phyloP scores from a whole-genome alignment of 345 rosid species.

The Populus nigra region DNA sequence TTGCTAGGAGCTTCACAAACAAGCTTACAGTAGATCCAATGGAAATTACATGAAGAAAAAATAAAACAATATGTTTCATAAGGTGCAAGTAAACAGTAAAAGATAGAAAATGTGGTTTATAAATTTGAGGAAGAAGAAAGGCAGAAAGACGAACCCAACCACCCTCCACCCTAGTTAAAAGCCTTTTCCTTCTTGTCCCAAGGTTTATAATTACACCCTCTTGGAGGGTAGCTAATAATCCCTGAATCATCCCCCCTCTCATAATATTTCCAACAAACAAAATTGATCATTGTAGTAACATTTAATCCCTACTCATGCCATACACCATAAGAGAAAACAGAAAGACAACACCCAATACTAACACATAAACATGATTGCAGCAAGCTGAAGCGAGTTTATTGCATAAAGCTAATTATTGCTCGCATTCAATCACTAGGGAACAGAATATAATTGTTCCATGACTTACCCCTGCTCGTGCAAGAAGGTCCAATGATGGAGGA shows the following conservation, averaged over 20 bases:
- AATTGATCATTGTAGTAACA: neutral
- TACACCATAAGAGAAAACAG: neutral
- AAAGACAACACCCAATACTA: neutral
- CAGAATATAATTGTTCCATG: neutral
- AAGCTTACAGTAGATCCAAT: neutral
- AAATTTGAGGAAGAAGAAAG: neutral
- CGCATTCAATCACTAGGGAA: neutral
- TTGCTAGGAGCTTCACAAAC: neutral
- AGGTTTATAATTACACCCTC: neutral
- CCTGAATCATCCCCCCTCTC: neutral
- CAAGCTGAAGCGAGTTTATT: neutral
- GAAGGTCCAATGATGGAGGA: constrained; percentile 91
- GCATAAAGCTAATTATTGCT: neutral
- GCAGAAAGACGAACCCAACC: neutral
- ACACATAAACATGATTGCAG: neutral
- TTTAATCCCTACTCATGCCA: neutral
- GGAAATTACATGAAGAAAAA: neutral
- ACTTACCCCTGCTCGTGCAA: constrained; percentile 96
- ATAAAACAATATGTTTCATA: neutral
- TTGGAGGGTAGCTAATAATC: neutral
- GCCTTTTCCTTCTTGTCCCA: neutral
- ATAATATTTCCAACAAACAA: neutral
- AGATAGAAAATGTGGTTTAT: neutral
- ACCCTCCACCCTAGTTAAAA: neutral
- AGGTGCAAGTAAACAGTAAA: neutral